Base-by-base conservation (phyloP, 805 yeast genomes). In the Grigorovia yakushimaensis region DNA sequence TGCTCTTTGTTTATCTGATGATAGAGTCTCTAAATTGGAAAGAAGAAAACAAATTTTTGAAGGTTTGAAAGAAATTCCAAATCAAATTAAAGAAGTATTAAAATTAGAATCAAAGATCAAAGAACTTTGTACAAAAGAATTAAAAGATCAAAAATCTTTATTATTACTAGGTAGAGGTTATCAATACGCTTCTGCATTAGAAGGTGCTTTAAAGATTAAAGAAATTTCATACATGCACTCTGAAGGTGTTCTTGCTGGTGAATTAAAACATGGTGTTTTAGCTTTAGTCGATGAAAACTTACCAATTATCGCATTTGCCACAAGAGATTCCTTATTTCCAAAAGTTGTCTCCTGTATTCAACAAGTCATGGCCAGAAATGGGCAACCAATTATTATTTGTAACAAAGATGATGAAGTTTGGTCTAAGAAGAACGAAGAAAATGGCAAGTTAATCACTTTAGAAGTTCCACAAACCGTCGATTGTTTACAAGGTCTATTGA, bases 241-340 rank as follows among this genome's bases (percentile, higher is more conserved):
- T 19, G 99, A 93, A 73, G 99, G 98, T 73, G 96, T 93, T 46
- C 80, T 93, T 55, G 98, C 99, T 20, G 99, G 98, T 67, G 99
- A 93, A 71, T 80, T 93, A 70, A 93, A 93, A 69, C 99, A 93
- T 65, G 99, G 99, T 71, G 96, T 88, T 30, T 78, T 93, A 61
- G 99, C 99, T 7, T 76, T 93, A 50, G 97, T 93, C 50, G 99
- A 93, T 69, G 95, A 85, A 58, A 75, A 83, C 52, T 73, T 93
- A 64, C 99, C 99, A 51, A 87, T 93, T 56, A 84, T 93, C 68
- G 95, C 95, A 3, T 81, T 93, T 65, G 98, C 97, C 46, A 91
- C 99, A 5, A 80, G 94, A 64, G 99, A 93, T 70, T 85, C 96
- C 15, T 77, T 93, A 58, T 88, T 91, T 76, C 96, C 98, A 52